A percentile compares a stretch with the other conserved stretches of the same genome.
Evolutionary conservation across 75 land plant genomes (phyloP).

Genomic region (Larix kaempferi): DNA sequence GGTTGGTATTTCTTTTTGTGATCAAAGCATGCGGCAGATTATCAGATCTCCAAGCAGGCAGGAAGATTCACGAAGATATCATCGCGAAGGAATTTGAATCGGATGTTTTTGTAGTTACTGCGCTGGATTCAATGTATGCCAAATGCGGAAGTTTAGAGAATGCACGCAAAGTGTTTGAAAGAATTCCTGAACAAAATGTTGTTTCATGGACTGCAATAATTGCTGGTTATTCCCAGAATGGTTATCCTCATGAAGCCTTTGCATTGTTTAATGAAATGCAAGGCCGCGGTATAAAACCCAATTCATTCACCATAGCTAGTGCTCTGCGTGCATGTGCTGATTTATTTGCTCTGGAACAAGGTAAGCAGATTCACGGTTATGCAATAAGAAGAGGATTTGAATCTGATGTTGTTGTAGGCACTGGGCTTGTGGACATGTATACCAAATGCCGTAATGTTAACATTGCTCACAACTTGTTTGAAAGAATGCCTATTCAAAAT

Average conservation of each 20-base stretch:
- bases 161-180: conserved; percentile 44
- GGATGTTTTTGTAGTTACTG: no score
- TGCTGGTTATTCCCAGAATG: conserved; percentile 54
- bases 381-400: conserved; percentile 16
- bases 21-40: no score
- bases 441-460: conserved; percentile 47
- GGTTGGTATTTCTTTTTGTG: no score
- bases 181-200: conserved; percentile 27
- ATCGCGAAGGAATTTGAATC: no score
- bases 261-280: conserved; percentile 49
- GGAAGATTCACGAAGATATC: no score
- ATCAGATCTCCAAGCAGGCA: no score
- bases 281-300: conserved; percentile 28
- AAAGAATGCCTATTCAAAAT: conserved; percentile 43
- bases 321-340: conserved; percentile 58
- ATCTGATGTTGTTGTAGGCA: conserved; percentile 50
- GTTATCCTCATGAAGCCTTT: conserved; percentile 31
- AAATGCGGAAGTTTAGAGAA: conserved; percentile 38
- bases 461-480: conserved; percentile 47
- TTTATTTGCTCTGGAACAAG: conserved; percentile 29
- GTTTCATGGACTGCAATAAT: conserved; percentile 76
- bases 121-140: background rate
- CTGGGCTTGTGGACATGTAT: conserved; percentile 78
- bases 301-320: conserved; percentile 44
- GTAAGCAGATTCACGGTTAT: conserved; percentile 46